Evolutionary conservation across 2,329 filamentous ascomycete species (phyloP).

Genomic region (Coniochaeta sp.): DNA sequence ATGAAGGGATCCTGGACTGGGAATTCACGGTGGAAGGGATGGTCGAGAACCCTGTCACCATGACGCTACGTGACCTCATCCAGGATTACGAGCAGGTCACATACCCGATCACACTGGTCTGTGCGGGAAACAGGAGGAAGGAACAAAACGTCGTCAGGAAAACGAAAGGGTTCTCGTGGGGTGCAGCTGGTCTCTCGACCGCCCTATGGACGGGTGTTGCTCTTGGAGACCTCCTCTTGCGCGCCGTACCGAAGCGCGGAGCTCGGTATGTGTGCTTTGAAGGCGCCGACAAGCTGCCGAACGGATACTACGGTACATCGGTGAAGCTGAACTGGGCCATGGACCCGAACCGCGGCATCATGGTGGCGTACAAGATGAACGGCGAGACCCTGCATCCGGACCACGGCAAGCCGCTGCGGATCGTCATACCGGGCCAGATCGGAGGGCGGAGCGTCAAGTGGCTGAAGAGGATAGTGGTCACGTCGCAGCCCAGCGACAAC

Average conservation of each 20-base stretch:
- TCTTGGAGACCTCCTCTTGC: slow-evolving; percentile 62
- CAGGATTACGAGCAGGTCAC: slow-evolving; percentile 73
- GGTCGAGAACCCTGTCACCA: slow-evolving; percentile 66
- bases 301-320: slow-evolving; percentile 83
- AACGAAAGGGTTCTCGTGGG: slow-evolving; percentile 93
- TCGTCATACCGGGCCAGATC: slow-evolving; percentile 84
- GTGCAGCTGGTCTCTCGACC: slow-evolving; percentile 77
- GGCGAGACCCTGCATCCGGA: slow-evolving; percentile 73
- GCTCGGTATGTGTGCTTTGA: slow-evolving; percentile 87
- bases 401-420: slow-evolving; percentile 76
- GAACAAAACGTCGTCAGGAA: slow-evolving; percentile 89
- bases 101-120: slow-evolving; percentile 81
- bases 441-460: slow-evolving; percentile 91
- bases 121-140: slow-evolving; percentile 85
- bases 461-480: slow-evolving; percentile 75
- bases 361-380: slow-evolving; percentile 89
- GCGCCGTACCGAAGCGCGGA: slow-evolving; percentile 58
- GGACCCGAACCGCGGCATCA: slow-evolving; percentile 75
- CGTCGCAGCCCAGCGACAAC: slow-evolving; percentile 73
- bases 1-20: slow-evolving; percentile 70
- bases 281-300: slow-evolving; percentile 80
- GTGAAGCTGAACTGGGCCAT: slow-evolving; percentile 84
- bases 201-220: slow-evolving; percentile 81
- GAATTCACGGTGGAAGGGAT: slow-evolving; percentile 77
- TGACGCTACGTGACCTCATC: slow-evolving; percentile 67